phyloP scores from a whole-genome alignment of 192 early-diverging fungal genomes.

The Fimicolochytrium jonesii region DNA sequence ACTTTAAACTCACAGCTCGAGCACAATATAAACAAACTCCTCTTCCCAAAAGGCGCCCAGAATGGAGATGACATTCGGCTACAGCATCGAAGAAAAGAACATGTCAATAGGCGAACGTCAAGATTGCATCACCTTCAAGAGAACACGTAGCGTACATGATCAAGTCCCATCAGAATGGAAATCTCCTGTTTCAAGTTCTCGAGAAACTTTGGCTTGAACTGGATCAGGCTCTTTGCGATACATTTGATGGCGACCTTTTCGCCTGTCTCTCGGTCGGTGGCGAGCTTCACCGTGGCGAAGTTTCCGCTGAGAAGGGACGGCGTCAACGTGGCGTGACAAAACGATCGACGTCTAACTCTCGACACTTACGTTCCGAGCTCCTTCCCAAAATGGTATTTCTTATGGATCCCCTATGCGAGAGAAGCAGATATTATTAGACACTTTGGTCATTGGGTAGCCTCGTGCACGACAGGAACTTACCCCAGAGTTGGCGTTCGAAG shows the following conservation, averaged over 20 bases:
- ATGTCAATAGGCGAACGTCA: not conserved
- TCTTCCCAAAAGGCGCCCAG: constrained; percentile 57
- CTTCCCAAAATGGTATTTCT: constrained; percentile 16
- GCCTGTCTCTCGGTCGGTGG: constrained; percentile 53
- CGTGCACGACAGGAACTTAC: not conserved
- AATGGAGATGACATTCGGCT: constrained; percentile 66
- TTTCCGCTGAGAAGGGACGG: constrained; percentile 41
- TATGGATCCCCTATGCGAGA: constrained; percentile 13
- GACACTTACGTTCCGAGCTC: constrained; percentile 3
- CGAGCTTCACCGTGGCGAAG: constrained; percentile 67
- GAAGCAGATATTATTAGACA: not conserved
- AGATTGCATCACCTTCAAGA: not conserved
- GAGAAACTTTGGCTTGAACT: constrained; percentile 50
- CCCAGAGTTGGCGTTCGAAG: not conserved
- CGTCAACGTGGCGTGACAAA: not conserved
- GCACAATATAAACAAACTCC: constrained; percentile 64
- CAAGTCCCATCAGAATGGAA: constrained; percentile 52
- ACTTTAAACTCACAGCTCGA: constrained; percentile 61
- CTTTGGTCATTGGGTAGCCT: not conserved
- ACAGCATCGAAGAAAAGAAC: not conserved
- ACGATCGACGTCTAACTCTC: not conserved
- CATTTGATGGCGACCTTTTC: constrained; percentile 67
- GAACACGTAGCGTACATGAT: constrained; percentile 42
- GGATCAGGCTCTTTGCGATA: constrained; percentile 57
- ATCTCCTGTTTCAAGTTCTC: constrained; percentile 68